Percentiles rank a stretch among this genome's conserved stretches.
phyloP scores from a whole-genome alignment of 2,329 filamentous ascomycete species.

The Cladosporium sp. region DNA sequence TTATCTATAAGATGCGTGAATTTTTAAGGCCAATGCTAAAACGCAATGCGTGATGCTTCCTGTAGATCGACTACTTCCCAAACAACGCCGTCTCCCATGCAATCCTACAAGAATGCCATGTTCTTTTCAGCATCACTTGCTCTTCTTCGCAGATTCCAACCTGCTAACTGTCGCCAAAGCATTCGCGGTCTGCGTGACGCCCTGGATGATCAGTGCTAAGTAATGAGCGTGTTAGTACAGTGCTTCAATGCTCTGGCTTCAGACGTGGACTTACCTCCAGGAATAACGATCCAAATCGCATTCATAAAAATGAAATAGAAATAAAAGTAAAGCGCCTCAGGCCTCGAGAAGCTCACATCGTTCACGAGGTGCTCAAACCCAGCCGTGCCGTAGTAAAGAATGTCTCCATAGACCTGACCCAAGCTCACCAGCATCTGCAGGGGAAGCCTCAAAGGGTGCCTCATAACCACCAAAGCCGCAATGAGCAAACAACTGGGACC shows the following conservation, averaged over 20 bases:
- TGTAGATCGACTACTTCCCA: no score
- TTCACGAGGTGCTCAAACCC: conserved; percentile 56
- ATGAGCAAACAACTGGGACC: conserved; percentile 57
- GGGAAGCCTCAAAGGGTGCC: conserved; percentile 54
- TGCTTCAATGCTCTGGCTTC: neutral
- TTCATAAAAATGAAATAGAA: conserved; percentile 64
- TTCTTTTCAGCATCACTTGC: neutral
- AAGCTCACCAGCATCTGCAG: conserved; percentile 57
- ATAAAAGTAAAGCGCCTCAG: conserved; percentile 62
- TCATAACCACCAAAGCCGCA: conserved; percentile 49
- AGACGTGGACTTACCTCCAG: conserved; percentile 43
- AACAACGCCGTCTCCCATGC: no score
- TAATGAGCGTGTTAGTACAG: conserved; percentile 12
- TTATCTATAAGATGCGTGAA: no score
- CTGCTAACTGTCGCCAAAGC: conserved; percentile 22
- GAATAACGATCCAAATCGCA: conserved; percentile 61
- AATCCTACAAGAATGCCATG: no score
- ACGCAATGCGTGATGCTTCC: no score
- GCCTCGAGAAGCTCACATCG: conserved; percentile 53
- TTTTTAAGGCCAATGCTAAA: no score
- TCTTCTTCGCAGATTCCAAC: conserved; percentile 23
- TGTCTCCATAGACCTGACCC: conserved; percentile 60
- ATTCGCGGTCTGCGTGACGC: conserved; percentile 19
- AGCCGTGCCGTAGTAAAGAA: conserved; percentile 60
- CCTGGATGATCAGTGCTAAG: conserved; percentile 28